phyloP scores from a whole-genome alignment of 2,329 filamentous ascomycete species.

The Fusarium torreyae region DNA sequence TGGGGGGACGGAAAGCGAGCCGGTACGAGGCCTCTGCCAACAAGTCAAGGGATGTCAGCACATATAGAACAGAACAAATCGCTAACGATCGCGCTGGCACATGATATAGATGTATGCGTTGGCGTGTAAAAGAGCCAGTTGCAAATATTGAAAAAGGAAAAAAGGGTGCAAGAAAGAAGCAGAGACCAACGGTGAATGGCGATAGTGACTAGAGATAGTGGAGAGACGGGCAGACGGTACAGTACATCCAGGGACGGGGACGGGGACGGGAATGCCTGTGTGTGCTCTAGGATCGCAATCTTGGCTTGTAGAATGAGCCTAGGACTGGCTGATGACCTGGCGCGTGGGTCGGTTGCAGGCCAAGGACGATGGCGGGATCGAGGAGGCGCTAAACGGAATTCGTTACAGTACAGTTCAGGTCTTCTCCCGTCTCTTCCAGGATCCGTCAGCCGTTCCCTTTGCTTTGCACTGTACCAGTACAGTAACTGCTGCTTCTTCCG shows the following conservation, averaged over 20 bases:
- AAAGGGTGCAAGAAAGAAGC: conserved; percentile 37
- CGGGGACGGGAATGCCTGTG: conserved; percentile 40
- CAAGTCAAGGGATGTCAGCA: conserved; percentile 45
- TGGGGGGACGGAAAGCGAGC: conserved; percentile 38
- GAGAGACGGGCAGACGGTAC: conserved; percentile 43
- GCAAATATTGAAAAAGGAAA: conserved; percentile 31
- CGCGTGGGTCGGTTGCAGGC: conserved; percentile 42
- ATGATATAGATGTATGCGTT: conserved; percentile 14
- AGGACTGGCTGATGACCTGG: conserved; percentile 43
- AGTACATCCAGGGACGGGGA: conserved; percentile 35
- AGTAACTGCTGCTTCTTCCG: conserved; percentile 17
- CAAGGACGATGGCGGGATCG: conserved; percentile 49
- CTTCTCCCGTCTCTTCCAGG: neutral
- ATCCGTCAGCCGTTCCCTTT: conserved; percentile 29
- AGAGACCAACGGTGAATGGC: conserved; percentile 43
- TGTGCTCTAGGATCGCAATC: conserved; percentile 42
- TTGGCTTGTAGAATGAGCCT: conserved; percentile 35
- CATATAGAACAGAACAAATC: conserved; percentile 35
- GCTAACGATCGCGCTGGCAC: conserved; percentile 12
- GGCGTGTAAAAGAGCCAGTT: conserved; percentile 13
- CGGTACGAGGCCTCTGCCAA: conserved; percentile 39
- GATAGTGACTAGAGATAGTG: conserved; percentile 42
- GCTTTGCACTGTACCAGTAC: neutral
- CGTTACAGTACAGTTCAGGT: conserved; percentile 43
- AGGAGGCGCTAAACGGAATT: conserved; percentile 51